These are phyloP conservation scores for Musa acuminata DNA, from an alignment of 176 grass and related monocot species.

Conservation along the genomic window DNA sequence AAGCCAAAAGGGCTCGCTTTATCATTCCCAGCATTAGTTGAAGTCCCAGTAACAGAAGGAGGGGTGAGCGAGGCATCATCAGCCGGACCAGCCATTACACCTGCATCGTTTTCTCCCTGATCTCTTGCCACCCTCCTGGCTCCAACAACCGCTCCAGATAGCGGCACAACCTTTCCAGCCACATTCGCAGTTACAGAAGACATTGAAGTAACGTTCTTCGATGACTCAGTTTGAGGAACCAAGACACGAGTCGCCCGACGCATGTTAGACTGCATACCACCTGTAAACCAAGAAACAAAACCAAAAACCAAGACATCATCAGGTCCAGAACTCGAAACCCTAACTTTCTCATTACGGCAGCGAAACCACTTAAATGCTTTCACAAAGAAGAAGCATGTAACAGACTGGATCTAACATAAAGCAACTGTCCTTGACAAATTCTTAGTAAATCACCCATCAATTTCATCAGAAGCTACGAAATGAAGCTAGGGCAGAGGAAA, in stretches of 20 bases:
- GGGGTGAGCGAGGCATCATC: slow-evolving; percentile 30
- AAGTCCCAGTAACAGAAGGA: slow-evolving; percentile 27
- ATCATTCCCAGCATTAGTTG: slow-evolving; percentile 20
- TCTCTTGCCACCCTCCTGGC: neutral
- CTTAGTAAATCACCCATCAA: neutral
- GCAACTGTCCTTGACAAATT: neutral
- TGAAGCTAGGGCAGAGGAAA: neutral
- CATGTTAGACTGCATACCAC: slow-evolving; percentile 7
- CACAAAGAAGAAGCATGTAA: neutral
- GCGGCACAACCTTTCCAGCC: neutral
- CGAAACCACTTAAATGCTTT: neutral
- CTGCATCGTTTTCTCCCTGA: slow-evolving; percentile 12
- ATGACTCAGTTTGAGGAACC: slow-evolving; percentile 12
- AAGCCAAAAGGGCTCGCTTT: slow-evolving; percentile 22
- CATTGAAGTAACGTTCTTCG: slow-evolving; percentile 1
- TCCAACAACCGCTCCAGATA: neutral
- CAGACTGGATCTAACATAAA: neutral
- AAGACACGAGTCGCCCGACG: slow-evolving; percentile 12
- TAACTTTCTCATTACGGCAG: neutral
- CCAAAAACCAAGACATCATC: neutral
- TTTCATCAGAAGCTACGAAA: neutral
- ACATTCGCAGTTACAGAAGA: neutral
- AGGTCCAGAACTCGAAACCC: neutral
- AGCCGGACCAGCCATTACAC: slow-evolving; percentile 13
- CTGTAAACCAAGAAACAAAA: neutral